Evolutionary conservation across 1,139 yeast species (phyloP), one percentile per base, ranked within the genome.

Genomic region (Zygoascus hellenicus): DNA sequence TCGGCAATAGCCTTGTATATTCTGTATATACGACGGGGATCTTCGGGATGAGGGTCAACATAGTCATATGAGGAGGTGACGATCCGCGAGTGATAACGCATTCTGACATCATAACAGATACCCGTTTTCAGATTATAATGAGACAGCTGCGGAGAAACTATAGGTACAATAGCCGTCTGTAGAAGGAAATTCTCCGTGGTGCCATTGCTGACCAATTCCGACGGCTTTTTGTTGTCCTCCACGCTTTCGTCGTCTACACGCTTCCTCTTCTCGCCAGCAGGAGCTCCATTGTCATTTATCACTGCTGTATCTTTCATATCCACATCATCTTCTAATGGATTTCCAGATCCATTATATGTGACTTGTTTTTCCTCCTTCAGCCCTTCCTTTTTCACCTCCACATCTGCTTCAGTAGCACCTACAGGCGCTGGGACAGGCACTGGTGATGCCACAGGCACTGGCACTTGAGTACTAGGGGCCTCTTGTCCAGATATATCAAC

Each of bases 31-130:
- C 99, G 80, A 53, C 98, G 78, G 10, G 99, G 99, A 62, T 94
- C 98, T 65, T 94, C 99, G 3, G 99, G 99, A 63, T 94, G 99
- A 2, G 98, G 98, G 62, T 94, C 98, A 45, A 90, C 88, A 65
- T 92, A 92, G 64, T 90, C 97, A 58, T 80, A 86, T 55, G 92
- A 88, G 5, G 95, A 84, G 2, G 96, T 87, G 66, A 86, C 90
- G 48, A 92, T 83, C 63, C 89, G 88, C 37, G 97, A 96, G 63
- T 94, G 99, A 65, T 90, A 92, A 53, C 98, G 75, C 98, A 94
- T 92, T 51, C 97, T 76, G 16, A 90, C 97, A 63, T 94, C 98
- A 66, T 94, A 94, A 51, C 95, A 94, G 16, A 94, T 71, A 0
- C 98, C 99, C 0, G 98, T 90, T 63, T 88, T 89, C 56, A 86